A percentile compares a stretch with the other conserved stretches of the same genome.
Conservation (phyloP, 768 basidiomycete genomes). For the Amyloporia xantha region DNA sequence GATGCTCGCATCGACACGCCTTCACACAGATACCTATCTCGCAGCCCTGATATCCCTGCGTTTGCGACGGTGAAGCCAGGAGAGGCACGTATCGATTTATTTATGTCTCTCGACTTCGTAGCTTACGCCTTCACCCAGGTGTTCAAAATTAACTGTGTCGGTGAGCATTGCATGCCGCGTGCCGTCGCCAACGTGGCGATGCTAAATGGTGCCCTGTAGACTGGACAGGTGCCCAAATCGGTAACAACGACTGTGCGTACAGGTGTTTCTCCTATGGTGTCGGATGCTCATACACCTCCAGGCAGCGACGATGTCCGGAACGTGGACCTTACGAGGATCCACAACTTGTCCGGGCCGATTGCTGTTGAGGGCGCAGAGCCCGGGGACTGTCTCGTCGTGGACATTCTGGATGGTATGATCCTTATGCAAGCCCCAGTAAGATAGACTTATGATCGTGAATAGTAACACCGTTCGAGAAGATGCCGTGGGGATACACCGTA, state of each 20-base stretch:
- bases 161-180: constrained; percentile 27
- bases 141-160: constrained; percentile 67
- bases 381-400: constrained; percentile 73
- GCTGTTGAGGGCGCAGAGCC: constrained; percentile 72
- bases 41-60: constrained; percentile 61
- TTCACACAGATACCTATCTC: too few relatives aligned
- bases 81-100: too few relatives aligned
- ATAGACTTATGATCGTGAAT: neutral
- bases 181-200: neutral
- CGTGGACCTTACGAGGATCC: constrained; percentile 57
- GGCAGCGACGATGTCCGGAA: constrained; percentile 63
- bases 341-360: constrained; percentile 73
- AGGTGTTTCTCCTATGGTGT: neutral
- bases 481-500: constrained; percentile 80
- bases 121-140: too few relatives aligned
- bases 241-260: constrained; percentile 61
- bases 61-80: constrained; percentile 57
- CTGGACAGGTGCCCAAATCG: constrained; percentile 77
- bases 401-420: constrained; percentile 62
- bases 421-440: neutral
- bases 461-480: constrained; percentile 65
- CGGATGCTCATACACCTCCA: constrained; percentile 16
- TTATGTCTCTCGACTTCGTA: too few relatives aligned
- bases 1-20: neutral
- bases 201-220: constrained; percentile 33